Evolutionary conservation across 2,329 filamentous ascomycete species (phyloP).

Genomic region (Aspergillus calidoustus): DNA sequence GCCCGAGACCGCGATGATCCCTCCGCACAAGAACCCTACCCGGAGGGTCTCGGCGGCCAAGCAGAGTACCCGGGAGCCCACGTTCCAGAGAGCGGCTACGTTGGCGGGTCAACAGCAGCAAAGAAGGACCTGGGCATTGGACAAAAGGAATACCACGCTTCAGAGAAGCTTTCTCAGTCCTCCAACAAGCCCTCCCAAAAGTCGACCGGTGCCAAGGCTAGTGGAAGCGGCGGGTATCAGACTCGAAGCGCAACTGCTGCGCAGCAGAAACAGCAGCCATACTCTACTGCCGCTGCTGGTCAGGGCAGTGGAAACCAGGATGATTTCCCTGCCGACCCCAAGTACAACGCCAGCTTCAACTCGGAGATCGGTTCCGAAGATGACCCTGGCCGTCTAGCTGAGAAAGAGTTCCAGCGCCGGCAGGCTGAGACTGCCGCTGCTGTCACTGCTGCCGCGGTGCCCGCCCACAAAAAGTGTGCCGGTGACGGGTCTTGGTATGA

Average conservation of each 20-base stretch:
- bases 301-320: slow-evolving; percentile 54
- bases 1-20: slow-evolving; percentile 52
- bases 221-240: slow-evolving; percentile 30
- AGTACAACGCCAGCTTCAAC: slow-evolving; percentile 56
- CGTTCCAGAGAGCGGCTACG: slow-evolving; percentile 38
- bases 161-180: slow-evolving; percentile 17
- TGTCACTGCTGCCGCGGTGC: slow-evolving; percentile 31
- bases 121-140: slow-evolving; percentile 37
- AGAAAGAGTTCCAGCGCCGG: slow-evolving; percentile 39
- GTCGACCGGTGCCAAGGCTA: slow-evolving; percentile 17
- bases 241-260: slow-evolving; percentile 34
- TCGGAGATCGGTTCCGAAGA: slow-evolving; percentile 58
- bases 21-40: slow-evolving; percentile 49
- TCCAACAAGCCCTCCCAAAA: slow-evolving; percentile 3
- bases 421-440: slow-evolving; percentile 35
- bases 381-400: slow-evolving; percentile 59
- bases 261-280: slow-evolving; percentile 6
- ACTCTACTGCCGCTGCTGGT: slow-evolving; percentile 5
- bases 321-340: slow-evolving; percentile 46
- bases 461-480: slow-evolving; percentile 31
- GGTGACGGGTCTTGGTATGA: slow-evolving; percentile 31
- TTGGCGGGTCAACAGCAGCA: slow-evolving; percentile 39
- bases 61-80: slow-evolving; percentile 45
- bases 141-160: slow-evolving; percentile 28
- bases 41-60: slow-evolving; percentile 44